A percentile compares a stretch with the other conserved stretches of the same genome.
Evolutionary conservation across 306 rosid species (phyloP).

Genomic region (Rosa persica): DNA sequence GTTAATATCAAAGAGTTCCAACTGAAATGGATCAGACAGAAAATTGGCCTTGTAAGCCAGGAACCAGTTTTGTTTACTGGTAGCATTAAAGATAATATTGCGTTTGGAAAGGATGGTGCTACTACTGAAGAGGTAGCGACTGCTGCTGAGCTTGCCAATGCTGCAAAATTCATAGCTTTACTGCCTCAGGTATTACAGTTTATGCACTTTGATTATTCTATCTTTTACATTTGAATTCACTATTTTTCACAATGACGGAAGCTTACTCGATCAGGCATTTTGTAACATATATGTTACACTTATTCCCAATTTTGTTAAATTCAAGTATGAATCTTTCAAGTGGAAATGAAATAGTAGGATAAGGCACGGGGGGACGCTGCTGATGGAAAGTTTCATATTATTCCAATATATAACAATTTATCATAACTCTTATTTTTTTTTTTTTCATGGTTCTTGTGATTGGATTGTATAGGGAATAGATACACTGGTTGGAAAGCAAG

Average conservation of each 20-base stretch:
- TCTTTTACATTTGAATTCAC: background rate
- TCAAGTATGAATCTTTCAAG: background rate
- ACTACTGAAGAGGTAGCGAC: conserved; percentile 62
- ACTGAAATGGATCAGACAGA: conserved; percentile 76
- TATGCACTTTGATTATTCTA: background rate
- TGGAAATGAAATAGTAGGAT: background rate
- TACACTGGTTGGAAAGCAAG: conserved; percentile 54
- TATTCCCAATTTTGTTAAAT: background rate
- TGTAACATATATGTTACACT: background rate
- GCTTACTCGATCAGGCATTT: background rate
- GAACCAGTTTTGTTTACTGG: conserved; percentile 70
- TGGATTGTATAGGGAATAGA: conserved; percentile 43
- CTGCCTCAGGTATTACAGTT: conserved; percentile 51
- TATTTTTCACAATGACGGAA: background rate
- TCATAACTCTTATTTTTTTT: background rate
- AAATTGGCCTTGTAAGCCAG: conserved; percentile 81
- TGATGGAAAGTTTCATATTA: no score
- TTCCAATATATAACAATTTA: no score
- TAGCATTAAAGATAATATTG: conserved; percentile 75
- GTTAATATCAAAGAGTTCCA: conserved; percentile 62
- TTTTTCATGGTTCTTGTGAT: background rate
- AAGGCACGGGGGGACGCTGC: background rate
- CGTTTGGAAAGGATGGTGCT: conserved; percentile 67
- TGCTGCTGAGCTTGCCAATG: conserved; percentile 76
- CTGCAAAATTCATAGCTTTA: conserved; percentile 64